Base-by-base conservation (phyloP, 768 basidiomycete species). In the Calocera cornea region DNA sequence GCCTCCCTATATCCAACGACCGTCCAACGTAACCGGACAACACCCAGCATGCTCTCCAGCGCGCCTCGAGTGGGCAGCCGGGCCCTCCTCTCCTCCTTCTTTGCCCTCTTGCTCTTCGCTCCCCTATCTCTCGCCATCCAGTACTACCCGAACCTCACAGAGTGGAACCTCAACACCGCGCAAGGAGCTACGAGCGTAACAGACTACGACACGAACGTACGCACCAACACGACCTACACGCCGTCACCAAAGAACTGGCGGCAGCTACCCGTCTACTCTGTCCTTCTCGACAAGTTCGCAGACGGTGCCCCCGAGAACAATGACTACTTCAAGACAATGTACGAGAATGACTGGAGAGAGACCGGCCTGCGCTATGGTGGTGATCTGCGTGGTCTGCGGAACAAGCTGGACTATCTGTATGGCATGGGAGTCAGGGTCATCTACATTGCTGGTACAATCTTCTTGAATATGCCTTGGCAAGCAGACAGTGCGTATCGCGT, bases 381-480 rank as follows among this genome's bases (percentile, higher is more conserved):
- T 65, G 94, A 97, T 76, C 82, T 93, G 72, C 85, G 86, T 67
- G 94, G 94, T 66, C 78, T 95, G 68, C 77, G 82, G 50, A 75
- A 83, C 24, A 86, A 83, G 67, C 79, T 97, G 69, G 94, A 97
- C 77, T 97, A 97, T 75, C 80, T 97, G 19, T 80, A 90, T 50
- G 90, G 90, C 70, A 94, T 95, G 90, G 94, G 94, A 70, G 78
- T 92, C 69, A 80, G 80, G 72, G 82, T 86, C 65, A 86, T 97
- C 72, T 97, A 92, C 79, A 89, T 95, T 75, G 92, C 94, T 27
- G 94, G 94, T 65, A 97, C 94, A 1, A 86, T 87, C 65, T 97
- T 92, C 77, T 69, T 97, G 69, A 95, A 95, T 82, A 94, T 94
- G 93, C 77, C 92, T n/a, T 95, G 93, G 93, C 88, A 94, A 74